Evolutionary conservation across 75 land plant species (phyloP).

Genomic region (Cupressus sempervirens): DNA sequence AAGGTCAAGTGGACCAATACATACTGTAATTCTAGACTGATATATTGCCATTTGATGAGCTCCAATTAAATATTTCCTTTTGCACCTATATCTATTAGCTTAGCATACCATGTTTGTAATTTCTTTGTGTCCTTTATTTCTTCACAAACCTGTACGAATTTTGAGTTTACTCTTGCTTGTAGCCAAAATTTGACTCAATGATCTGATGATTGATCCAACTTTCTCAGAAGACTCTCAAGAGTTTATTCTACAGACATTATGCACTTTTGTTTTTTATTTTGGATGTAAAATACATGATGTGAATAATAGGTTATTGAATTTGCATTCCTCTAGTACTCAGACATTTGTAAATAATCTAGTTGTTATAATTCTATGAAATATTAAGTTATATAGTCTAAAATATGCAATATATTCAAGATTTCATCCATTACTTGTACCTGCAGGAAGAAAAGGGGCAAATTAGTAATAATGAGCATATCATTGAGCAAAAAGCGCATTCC

Average conservation of each 20-base stretch:
- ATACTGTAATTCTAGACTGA: too few relatives aligned
- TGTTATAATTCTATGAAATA: background rate
- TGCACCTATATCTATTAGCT: background rate
- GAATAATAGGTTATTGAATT: background rate
- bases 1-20: too few relatives aligned
- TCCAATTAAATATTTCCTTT: background rate
- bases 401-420: background rate
- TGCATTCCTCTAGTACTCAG: background rate
- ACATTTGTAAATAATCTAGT: background rate
- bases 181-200: background rate
- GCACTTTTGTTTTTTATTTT: background rate
- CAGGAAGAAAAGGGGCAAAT: background rate
- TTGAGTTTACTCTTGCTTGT: background rate
- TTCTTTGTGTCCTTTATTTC: background rate
- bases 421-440: background rate
- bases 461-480: background rate
- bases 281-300: background rate
- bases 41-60: too few relatives aligned
- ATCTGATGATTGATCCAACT: background rate
- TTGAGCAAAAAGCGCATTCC: background rate
- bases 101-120: background rate
- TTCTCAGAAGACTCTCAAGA: background rate
- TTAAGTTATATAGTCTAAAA: background rate
- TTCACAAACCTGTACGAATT: background rate
- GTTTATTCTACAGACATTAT: background rate